Evolutionary conservation across 2,329 filamentous ascomycete genomes (phyloP).

Genomic region (Stemphylium vesicarium): DNA sequence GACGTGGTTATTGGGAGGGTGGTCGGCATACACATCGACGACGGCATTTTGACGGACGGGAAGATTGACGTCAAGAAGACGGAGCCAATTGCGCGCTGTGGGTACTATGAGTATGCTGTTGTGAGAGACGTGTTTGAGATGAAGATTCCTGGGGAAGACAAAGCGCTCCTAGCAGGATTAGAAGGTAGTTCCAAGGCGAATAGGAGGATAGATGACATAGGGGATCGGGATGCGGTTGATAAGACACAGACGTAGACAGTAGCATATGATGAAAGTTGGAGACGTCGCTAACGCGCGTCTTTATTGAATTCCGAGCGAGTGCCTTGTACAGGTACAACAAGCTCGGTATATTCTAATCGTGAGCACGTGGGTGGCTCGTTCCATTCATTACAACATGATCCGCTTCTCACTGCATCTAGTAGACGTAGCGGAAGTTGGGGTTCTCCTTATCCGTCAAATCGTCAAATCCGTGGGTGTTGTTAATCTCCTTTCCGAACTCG

Average conservation of each 20-base stretch:
- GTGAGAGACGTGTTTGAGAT: slow-evolving; percentile 66
- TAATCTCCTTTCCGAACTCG: slow-evolving; percentile 42
- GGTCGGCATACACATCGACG: slow-evolving; percentile 63
- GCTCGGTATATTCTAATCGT: not conserved
- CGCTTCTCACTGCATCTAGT: slow-evolving; percentile 17
- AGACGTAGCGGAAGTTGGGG: slow-evolving; percentile 64
- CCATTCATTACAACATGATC: not conserved
- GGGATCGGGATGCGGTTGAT: not conserved
- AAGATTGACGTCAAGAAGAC: slow-evolving; percentile 63
- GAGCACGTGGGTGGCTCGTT: not conserved
- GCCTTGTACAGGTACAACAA: too few relatives aligned
- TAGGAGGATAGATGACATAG: slow-evolving; percentile 14
- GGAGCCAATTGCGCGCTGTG: slow-evolving; percentile 65
- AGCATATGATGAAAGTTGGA: too few relatives aligned
- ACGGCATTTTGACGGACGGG: slow-evolving; percentile 61
- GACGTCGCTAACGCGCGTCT: not conserved
- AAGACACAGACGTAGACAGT: too few relatives aligned
- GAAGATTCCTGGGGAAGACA: slow-evolving; percentile 54
- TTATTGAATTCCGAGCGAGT: too few relatives aligned
- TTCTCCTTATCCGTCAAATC: slow-evolving; percentile 70
- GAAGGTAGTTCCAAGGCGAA: slow-evolving; percentile 39
- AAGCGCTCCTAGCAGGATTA: slow-evolving; percentile 29
- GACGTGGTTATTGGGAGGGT: slow-evolving; percentile 66
- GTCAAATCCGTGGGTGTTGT: slow-evolving; percentile 61
- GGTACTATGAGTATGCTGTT: slow-evolving; percentile 66